Evolutionary conservation across 805 yeast genomes (phyloP).

Genomic region (Cyberlindnera samutprakarnensis): DNA sequence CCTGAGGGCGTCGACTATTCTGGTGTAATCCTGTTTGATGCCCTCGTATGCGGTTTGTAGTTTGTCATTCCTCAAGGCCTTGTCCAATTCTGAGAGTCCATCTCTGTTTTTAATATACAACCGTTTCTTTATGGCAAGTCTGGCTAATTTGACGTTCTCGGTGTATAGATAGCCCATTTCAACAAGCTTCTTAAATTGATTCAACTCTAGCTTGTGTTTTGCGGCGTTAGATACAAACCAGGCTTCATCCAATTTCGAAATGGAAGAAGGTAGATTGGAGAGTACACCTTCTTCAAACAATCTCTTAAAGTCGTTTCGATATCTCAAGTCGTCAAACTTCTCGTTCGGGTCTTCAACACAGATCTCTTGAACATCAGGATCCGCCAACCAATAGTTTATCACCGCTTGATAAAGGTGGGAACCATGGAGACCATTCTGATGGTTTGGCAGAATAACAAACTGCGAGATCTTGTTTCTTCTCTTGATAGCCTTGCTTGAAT

Average conservation of each 20-base stretch:
- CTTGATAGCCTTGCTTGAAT: conserved; percentile 25
- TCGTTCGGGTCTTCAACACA: conserved; percentile 95
- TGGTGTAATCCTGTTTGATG: conserved; percentile 61
- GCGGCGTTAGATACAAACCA: conserved; percentile 36
- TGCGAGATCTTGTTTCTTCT: conserved; percentile 78
- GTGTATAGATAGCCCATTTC: conserved; percentile 59
- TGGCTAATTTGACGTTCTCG: conserved; percentile 26
- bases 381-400: conserved; percentile 46
- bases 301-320: conserved; percentile 63
- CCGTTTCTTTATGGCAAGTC: conserved; percentile 66
- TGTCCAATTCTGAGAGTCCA: conserved; percentile 59
- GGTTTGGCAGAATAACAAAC: conserved; percentile 77
- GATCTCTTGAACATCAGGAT: conserved; percentile 52
- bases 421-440: conserved; percentile 72
- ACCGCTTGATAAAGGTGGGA: conserved; percentile 52
- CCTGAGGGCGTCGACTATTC: conserved; percentile 32
- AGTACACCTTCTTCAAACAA: conserved; percentile 30
- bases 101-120: conserved; percentile 75
- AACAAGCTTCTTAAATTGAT: conserved; percentile 70
- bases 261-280: conserved; percentile 20
- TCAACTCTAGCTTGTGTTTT: conserved; percentile 53
- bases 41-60: conserved; percentile 67
- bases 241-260: conserved; percentile 18
- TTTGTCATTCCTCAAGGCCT: conserved; percentile 57
- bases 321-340: conserved; percentile 84